Percentiles rank a stretch among this genome's conserved stretches.
Evolutionary conservation across 805 yeast genomes (phyloP).

Genomic region (Millerozyma acaciae): DNA sequence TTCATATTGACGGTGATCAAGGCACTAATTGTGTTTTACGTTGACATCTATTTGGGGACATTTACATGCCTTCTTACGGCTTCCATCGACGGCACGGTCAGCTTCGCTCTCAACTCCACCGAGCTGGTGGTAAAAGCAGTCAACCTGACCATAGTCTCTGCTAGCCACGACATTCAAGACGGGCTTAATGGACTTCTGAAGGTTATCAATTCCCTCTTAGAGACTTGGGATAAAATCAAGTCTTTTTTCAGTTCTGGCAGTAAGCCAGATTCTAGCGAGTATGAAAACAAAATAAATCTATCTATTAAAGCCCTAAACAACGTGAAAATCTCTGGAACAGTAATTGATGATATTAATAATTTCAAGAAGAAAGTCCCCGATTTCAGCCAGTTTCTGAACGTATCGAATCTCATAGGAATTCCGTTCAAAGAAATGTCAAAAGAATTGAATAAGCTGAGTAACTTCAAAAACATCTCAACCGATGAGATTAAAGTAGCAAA

Average conservation of each 20-base stretch:
- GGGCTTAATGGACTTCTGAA: slow-evolving; percentile 61
- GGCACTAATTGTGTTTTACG: slow-evolving; percentile 54
- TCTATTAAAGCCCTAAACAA: slow-evolving; percentile 53
- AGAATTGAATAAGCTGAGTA: slow-evolving; percentile 31
- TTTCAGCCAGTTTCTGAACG: slow-evolving; percentile 61
- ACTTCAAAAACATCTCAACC: slow-evolving; percentile 8
- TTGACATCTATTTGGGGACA: slow-evolving; percentile 80
- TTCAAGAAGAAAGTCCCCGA: slow-evolving; percentile 57
- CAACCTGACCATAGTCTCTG: slow-evolving; percentile 51
- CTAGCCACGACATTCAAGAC: slow-evolving; percentile 60
- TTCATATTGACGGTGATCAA: slow-evolving; percentile 55
- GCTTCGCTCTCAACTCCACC: slow-evolving; percentile 70
- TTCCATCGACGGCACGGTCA: slow-evolving; percentile 66
- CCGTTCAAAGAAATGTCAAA: slow-evolving; percentile 56
- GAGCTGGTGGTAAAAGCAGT: slow-evolving; percentile 56
- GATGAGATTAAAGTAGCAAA: slow-evolving; percentile 3
- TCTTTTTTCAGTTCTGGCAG: slow-evolving; percentile 46
- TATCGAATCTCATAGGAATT: slow-evolving; percentile 46
- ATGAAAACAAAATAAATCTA: slow-evolving; percentile 49
- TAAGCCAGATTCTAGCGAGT: slow-evolving; percentile 23
- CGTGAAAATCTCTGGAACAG: slow-evolving; percentile 61
- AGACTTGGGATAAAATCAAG: slow-evolving; percentile 49
- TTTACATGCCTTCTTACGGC: slow-evolving; percentile 79
- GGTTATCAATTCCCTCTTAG: slow-evolving; percentile 52
- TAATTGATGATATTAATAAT: slow-evolving; percentile 52